These are phyloP conservation scores for Rossbeevera mucosa DNA, from an alignment of 768 basidiomycete genomes.

Conservation along the genomic window DNA sequence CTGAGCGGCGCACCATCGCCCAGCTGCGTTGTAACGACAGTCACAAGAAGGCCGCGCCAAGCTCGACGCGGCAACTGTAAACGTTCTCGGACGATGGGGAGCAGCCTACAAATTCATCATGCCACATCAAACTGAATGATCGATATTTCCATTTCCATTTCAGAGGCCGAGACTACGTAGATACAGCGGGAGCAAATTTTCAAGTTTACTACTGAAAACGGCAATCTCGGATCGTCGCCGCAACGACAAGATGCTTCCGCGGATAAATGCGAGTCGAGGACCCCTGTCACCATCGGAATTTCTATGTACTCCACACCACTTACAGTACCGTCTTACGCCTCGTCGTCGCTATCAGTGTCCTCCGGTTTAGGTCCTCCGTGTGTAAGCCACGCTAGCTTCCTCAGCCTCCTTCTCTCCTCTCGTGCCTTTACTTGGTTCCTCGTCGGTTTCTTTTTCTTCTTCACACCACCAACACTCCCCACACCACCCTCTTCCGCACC, in stretches of 20 bases:
- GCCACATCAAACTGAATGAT: neutral
- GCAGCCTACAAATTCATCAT: neutral
- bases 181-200: constrained; percentile 1
- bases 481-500: constrained; percentile 60
- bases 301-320: neutral
- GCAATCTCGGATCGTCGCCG: constrained; percentile 31
- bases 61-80: neutral
- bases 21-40: constrained; percentile 16
- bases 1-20: constrained; percentile 15
- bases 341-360: constrained; percentile 67
- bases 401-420: constrained; percentile 76
- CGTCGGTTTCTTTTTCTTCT: constrained; percentile 90
- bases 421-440: constrained; percentile 84
- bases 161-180: constrained; percentile 1
- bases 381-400: constrained; percentile 80
- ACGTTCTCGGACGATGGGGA: neutral
- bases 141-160: neutral
- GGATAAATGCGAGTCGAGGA: constrained; percentile 12
- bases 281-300: constrained; percentile 21
- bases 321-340: constrained; percentile 12
- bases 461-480: constrained; percentile 35
- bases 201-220: constrained; percentile 19
- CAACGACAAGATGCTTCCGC: constrained; percentile 18
- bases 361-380: constrained; percentile 80
- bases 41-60: constrained; percentile 8